Percentiles rank a stretch among this genome's conserved stretches.
These are phyloP conservation scores for Fusarium decemcellulare DNA, from an alignment of 2,329 filamentous ascomycete genomes.

Conservation along the genomic window DNA sequence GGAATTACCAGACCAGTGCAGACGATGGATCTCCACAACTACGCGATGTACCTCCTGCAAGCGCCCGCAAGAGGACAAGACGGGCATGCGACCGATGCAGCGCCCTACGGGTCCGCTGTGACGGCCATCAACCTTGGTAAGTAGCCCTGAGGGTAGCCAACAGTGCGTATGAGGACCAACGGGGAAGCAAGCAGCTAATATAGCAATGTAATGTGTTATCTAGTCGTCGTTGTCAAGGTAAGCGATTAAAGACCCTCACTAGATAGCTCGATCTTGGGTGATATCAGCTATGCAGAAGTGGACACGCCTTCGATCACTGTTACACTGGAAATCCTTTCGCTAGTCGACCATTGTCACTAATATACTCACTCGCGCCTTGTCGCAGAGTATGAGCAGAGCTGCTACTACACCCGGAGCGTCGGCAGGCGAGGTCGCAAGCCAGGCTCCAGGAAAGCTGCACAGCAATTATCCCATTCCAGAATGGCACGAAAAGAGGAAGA, in stretches of 20 bases:
- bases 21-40: not conserved
- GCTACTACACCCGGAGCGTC: conserved; percentile 54
- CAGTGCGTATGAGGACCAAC: not conserved
- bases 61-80: not conserved
- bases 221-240: not conserved
- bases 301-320: not conserved
- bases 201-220: not conserved
- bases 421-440: conserved; percentile 56
- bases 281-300: not conserved
- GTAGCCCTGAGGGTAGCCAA: conserved; percentile 43
- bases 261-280: not conserved
- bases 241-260: not conserved
- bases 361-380: not conserved
- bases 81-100: conserved; percentile 53
- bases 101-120: conserved; percentile 58
- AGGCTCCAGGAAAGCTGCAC: conserved; percentile 42
- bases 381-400: conserved; percentile 56
- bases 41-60: not conserved
- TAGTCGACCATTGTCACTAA: not conserved
- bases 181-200: not conserved
- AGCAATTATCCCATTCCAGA: conserved; percentile 14
- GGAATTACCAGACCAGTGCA: not conserved
- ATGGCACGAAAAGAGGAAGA: not conserved
- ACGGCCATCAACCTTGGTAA: conserved; percentile 57
- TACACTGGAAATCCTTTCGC: too few relatives aligned